Evolutionary conservation across 441 rosid species (phyloP), one percentile per base, ranked within the genome.

Genomic region (Populus hybrid): DNA sequence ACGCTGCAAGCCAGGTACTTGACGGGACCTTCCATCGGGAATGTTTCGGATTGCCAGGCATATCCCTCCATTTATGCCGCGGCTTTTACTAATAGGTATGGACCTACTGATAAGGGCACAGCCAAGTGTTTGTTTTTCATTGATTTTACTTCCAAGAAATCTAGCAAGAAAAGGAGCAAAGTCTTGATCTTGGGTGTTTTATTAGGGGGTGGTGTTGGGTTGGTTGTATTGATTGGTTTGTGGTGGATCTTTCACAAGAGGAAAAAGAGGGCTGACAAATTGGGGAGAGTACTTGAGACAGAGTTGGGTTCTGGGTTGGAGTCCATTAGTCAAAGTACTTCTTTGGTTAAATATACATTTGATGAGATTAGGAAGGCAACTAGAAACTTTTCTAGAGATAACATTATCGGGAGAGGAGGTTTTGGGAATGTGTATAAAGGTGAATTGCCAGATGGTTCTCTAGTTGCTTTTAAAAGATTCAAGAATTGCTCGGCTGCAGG

Each of bases 401-500:
- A 87, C 80, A 90, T 95, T 72, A 86, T 94, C 34, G 97, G 98
- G 70, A 85, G 84, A 78, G 99, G 99, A 76, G 99, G 99, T 0
- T 95, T 90, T 76, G 99, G 99, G 30, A 95, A 95, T 85, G 99
- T 93, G 46, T 93, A 87, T 78, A 85, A 84, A 77, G 97, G 99
- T 10, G 81, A 77, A 57, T 82, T 94, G 83, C 80, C 73, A 2
- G 95, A 95, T 77, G 98, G 95, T 50, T 72, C 97, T 3, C 89
- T 91, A 74, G 97, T 91, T 77, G 99, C 98, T 35, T 82, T 95
- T 69, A 95, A 95, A 86, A 85, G 99, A 88, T 93, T 95, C 85
- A 95, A 95, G 89, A 95, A 93, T 75, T 91, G 98, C 72, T 89
- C 98, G 0, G 97, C 93, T 1, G 79, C 90, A 0, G 98, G 99